Conservation (phyloP, 495 filamentous ascomycete genomes). For the Xylaria bambusicola region DNA sequence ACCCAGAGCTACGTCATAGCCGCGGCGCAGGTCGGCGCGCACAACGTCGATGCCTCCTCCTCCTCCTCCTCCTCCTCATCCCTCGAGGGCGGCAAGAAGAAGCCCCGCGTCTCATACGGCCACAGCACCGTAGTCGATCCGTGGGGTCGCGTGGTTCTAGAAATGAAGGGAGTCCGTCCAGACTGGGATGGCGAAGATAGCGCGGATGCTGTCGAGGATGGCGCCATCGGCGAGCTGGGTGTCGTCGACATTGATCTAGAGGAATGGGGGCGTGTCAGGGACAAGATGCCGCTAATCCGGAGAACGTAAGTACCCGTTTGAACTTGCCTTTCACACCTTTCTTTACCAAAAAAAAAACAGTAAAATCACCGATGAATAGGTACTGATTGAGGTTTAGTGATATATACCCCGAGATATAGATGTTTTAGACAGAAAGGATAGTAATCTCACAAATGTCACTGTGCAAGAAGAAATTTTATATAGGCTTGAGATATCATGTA, state of each 20-base stretch:
- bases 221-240: constrained; percentile 46
- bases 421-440: background rate
- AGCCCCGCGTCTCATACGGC: constrained; percentile 72
- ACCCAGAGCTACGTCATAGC: constrained; percentile 86
- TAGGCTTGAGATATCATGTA: constrained; percentile 21
- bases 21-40: constrained; percentile 77
- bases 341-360: no score
- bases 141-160: constrained; percentile 76
- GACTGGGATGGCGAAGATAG: constrained; percentile 42
- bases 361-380: background rate
- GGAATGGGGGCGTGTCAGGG: constrained; percentile 50
- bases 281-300: constrained; percentile 65
- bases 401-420: constrained; percentile 60
- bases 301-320: constrained; percentile 46
- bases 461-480: background rate
- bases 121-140: constrained; percentile 86
- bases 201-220: constrained; percentile 38
- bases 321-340: no score
- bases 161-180: constrained; percentile 56
- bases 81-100: background rate
- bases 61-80: constrained; percentile 32
- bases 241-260: constrained; percentile 51
- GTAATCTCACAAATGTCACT: background rate
- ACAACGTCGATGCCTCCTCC: constrained; percentile 62
- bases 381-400: constrained; percentile 44